These are phyloP conservation scores for Zhuliangozyma parablackwelliae DNA, from an alignment of 1,139 yeast species.

Conservation along the genomic window DNA sequence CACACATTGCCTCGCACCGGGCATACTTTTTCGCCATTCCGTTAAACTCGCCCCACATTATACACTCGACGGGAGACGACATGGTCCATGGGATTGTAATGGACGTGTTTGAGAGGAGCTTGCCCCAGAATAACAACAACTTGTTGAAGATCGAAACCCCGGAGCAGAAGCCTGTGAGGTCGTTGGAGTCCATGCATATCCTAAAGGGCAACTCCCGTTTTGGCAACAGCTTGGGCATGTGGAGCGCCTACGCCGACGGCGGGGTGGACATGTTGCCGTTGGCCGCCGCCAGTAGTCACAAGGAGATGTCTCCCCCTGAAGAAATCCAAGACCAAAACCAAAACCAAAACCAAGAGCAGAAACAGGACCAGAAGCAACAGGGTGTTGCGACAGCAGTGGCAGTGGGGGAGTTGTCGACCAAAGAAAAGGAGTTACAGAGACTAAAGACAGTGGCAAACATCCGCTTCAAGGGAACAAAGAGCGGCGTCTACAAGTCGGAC, in stretches of 20 bases:
- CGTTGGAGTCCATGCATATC: constrained; percentile 51
- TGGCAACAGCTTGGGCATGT: constrained; percentile 56
- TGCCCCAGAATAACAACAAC: constrained; percentile 37
- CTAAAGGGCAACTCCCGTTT: constrained; percentile 59
- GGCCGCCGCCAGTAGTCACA: constrained; percentile 33
- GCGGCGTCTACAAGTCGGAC: constrained; percentile 28
- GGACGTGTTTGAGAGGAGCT: constrained; percentile 53
- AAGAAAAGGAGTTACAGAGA: constrained; percentile 11
- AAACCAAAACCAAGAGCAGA: neutral
- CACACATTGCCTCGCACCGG: constrained; percentile 48
- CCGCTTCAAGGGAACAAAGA: constrained; percentile 52
- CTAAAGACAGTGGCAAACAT: constrained; percentile 43
- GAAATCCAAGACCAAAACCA: constrained; percentile 1
- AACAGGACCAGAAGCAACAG: constrained; percentile 1
- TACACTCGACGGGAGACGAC: constrained; percentile 51
- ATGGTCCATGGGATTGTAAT: constrained; percentile 50
- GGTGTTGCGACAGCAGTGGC: too few relatives aligned
- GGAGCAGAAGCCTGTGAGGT: constrained; percentile 45
- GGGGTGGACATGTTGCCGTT: constrained; percentile 61
- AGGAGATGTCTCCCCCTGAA: constrained; percentile 10
- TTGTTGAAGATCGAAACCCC: constrained; percentile 23
- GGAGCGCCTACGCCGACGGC: constrained; percentile 69
- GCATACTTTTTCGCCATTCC: constrained; percentile 70
- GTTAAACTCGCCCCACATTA: constrained; percentile 58
- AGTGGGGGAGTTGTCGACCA: constrained; percentile 2